Base-by-base conservation (phyloP, 495 filamentous ascomycete species). In the Coniosporium apollinis region DNA sequence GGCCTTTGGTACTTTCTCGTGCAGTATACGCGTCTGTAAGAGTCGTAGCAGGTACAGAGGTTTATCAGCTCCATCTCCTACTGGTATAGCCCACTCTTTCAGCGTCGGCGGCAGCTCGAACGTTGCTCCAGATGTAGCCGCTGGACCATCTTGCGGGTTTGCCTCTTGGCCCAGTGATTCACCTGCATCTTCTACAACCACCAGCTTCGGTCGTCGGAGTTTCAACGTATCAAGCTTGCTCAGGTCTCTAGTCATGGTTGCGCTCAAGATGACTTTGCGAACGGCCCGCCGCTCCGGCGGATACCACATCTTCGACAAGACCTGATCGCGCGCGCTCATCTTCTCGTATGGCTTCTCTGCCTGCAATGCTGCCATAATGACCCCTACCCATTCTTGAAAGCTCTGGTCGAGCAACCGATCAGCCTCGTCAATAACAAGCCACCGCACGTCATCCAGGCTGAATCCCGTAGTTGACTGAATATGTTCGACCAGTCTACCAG, bases 391-490 rank as follows among this genome's bases (percentile, higher is more conserved):
- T 47, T 89, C 77, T 48, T 94, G 86, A 51, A 86, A 96, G 43
- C 77, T 83, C 51, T 94, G 81, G 14, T 84, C 79, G 3, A 96
- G 73, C 5, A 96, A 60, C 43, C 86, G 74, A 55, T 96, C 89
- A 0, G 86, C 89, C 58, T 97, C 89, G 48, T 97, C 89, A 20
- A 96, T 79, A 14, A 92, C 71, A 14, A 87, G 64, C 84, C 83
- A 96, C 43, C 76, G 68, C 4, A 89, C 64, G 55, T 76, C 67
- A 22, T 75, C 64, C 32, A 85, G 61, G 3, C 64, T 71, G 48
- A 93, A 92, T 2, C 87, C 81, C 8, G 70, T 69, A 2, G 89
- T 94, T 41, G 74, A 69, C 37, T 74, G 72, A 36, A 94, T 64
- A 58, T 97, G 82, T 48, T 96, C 86, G 17, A 97, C 83, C 6